Percentiles rank a stretch among this genome's conserved stretches.
Evolutionary conservation across 2,329 filamentous ascomycete genomes (phyloP).

Genomic region (Tolypocladium tundrense): DNA sequence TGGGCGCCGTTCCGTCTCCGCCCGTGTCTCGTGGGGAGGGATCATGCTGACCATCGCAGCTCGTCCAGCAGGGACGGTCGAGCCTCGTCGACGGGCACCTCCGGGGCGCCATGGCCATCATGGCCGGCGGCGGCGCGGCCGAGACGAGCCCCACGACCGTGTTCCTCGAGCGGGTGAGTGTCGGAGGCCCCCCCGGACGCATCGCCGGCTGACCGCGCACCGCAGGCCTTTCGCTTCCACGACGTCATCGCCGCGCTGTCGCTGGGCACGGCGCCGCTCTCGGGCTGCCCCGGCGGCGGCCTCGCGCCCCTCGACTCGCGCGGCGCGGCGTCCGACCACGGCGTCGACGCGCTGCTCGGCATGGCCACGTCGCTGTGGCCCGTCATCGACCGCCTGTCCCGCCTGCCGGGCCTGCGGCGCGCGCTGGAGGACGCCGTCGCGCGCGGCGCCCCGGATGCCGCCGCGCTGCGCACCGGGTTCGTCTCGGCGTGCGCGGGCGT

Average conservation of each 20-base stretch:
- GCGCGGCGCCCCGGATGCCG: slow-evolving; percentile 33
- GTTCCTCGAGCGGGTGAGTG: slow-evolving; percentile 47
- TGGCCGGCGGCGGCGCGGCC: slow-evolving; percentile 33
- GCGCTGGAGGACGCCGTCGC: slow-evolving; percentile 36
- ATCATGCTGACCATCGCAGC: slow-evolving; percentile 27
- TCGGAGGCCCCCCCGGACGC: too few species aligned
- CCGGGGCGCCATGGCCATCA: slow-evolving; percentile 51
- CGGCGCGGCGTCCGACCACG: slow-evolving; percentile 34
- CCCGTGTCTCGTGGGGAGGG: too few species aligned
- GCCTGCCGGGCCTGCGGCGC: slow-evolving; percentile 40
- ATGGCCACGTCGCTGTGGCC: slow-evolving; percentile 55
- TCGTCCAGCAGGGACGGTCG: slow-evolving; percentile 48
- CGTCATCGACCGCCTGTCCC: slow-evolving; percentile 50
- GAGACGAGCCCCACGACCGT: slow-evolving; percentile 39
- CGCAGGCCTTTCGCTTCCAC: slow-evolving; percentile 53
- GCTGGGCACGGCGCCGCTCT: slow-evolving; percentile 46
- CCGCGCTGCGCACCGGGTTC: slow-evolving; percentile 38
- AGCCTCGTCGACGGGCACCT: slow-evolving; percentile 52
- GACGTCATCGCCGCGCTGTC: slow-evolving; percentile 55
- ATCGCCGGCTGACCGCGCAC: too few species aligned
- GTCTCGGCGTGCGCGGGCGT: slow-evolving; percentile 42
- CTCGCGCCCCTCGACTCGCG: slow-evolving; percentile 35
- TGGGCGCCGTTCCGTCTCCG: slow-evolving; percentile 21
- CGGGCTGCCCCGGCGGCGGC: slow-evolving; percentile 35
- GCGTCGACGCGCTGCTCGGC: slow-evolving; percentile 49